Evolutionary conservation across 176 grass and related monocot genomes (phyloP).

Genomic region (Oryza glaberrima): DNA sequence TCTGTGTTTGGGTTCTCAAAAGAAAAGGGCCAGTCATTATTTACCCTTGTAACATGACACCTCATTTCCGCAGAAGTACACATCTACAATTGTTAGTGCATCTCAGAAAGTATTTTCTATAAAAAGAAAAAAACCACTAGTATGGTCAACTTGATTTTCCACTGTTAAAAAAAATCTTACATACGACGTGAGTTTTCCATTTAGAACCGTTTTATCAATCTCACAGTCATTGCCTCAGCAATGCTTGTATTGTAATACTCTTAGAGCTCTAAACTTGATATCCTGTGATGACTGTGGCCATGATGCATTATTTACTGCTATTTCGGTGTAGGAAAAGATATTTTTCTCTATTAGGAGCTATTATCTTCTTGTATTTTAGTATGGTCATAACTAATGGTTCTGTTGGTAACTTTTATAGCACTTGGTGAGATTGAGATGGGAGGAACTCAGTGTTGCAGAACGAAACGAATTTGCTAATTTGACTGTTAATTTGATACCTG

Average conservation of each 20-base stretch:
- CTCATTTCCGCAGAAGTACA: background rate
- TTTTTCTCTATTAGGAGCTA: constrained; percentile 24
- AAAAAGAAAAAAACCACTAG: background rate
- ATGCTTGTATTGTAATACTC: background rate
- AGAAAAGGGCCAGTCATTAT: background rate
- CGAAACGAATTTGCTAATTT: constrained; percentile 91
- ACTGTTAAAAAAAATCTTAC: background rate
- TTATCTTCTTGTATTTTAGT: constrained; percentile 15
- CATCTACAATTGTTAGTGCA: background rate
- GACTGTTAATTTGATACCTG: constrained; percentile 75
- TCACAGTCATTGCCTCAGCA: constrained; percentile 10
- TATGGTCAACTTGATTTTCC: background rate
- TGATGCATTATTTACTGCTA: background rate
- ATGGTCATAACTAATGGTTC: constrained; percentile 34
- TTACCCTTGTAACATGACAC: background rate
- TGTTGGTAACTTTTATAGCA: constrained; percentile 67
- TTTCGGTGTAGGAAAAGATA: constrained; percentile 1
- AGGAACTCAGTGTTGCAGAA: constrained; percentile 77
- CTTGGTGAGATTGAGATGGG: constrained; percentile 96
- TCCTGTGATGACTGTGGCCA: constrained; percentile 2
- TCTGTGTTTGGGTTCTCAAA: background rate
- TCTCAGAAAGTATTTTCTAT: background rate
- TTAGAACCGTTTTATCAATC: background rate
- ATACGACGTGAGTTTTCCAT: background rate
- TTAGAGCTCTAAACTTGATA: constrained; percentile 4